phyloP scores from a whole-genome alignment of 164 flowering plant species.

The Aristolochia fimbriata region DNA sequence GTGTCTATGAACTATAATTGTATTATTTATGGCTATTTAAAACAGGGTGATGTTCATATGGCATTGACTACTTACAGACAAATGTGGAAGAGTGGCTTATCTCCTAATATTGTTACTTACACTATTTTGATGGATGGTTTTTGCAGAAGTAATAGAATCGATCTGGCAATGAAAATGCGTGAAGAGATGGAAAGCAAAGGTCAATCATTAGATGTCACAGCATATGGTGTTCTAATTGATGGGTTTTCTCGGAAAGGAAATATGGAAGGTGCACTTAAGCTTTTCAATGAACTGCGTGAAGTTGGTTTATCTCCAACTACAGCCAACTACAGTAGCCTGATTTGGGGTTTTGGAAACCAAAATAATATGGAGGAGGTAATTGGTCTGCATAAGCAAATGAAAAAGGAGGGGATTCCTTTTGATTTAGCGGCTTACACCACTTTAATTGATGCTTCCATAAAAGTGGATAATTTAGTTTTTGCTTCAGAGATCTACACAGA shows the following conservation, averaged over 20 bases:
- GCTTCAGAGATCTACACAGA: constrained; percentile 51
- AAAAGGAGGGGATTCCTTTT: constrained; percentile 35
- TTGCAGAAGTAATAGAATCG: constrained; percentile 34
- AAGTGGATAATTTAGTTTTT: constrained; percentile 31
- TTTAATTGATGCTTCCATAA: constrained; percentile 55
- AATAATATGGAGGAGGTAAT: constrained; percentile 53
- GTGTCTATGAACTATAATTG: constrained; percentile 48
- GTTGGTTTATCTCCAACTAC: constrained; percentile 50
- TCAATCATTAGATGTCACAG: constrained; percentile 36
- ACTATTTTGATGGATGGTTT: constrained; percentile 55
- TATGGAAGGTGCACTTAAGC: constrained; percentile 45
- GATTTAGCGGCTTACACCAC: constrained; percentile 56
- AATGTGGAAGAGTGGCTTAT: constrained; percentile 45
- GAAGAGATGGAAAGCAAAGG: constrained; percentile 45
- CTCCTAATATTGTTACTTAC: constrained; percentile 54
- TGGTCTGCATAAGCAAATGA: constrained; percentile 45
- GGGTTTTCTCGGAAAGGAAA: constrained; percentile 57
- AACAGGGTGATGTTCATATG: constrained; percentile 26
- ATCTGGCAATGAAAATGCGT: constrained; percentile 46
- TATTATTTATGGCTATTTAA: constrained; percentile 60
- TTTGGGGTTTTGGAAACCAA: constrained; percentile 44
- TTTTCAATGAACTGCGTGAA: constrained; percentile 46
- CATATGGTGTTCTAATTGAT: constrained; percentile 53
- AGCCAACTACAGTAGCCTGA: constrained; percentile 49
- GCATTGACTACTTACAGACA: constrained; percentile 41